These are phyloP conservation scores for Leptographium radiaticola DNA, from an alignment of 2,329 filamentous ascomycete species.

Conservation along the genomic window DNA sequence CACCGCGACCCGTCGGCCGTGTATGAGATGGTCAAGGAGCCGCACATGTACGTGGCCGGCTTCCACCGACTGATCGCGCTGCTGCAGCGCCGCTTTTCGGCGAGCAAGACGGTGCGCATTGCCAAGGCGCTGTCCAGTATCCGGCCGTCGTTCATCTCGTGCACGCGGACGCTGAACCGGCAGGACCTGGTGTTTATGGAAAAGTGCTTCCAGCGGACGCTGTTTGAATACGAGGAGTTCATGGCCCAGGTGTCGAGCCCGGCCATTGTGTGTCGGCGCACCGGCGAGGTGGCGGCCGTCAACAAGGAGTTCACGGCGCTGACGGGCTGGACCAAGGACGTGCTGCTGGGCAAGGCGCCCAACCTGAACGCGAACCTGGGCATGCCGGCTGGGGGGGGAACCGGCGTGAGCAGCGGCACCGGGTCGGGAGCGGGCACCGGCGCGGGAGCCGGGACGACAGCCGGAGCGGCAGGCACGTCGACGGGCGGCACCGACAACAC, in stretches of 20 bases:
- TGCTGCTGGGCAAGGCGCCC: constrained; percentile 73
- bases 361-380: constrained; percentile 80
- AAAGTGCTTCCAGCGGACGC: constrained; percentile 84
- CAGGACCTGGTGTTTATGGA: constrained; percentile 96
- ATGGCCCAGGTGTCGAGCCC: constrained; percentile 80
- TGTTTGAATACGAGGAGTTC: constrained; percentile 89
- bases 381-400: constrained; percentile 14
- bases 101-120: constrained; percentile 66
- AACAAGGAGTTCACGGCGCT: constrained; percentile 96
- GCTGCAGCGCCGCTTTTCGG: constrained; percentile 64
- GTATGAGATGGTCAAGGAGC: constrained; percentile 79
- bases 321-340: constrained; percentile 85
- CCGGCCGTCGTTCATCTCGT: constrained; percentile 84
- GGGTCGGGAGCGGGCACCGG: background rate
- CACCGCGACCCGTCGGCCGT: constrained; percentile 67
- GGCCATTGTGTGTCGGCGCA: constrained; percentile 81
- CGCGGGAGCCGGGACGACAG: background rate
- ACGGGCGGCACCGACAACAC: background rate
- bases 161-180: constrained; percentile 73
- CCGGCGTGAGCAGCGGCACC: background rate
- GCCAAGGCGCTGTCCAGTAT: constrained; percentile 81
- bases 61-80: constrained; percentile 82
- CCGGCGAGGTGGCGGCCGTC: constrained; percentile 86
- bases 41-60: constrained; percentile 79
- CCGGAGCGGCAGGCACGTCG: background rate